Base-by-base conservation (phyloP, 164 flowering plant species). In the Stephania japonica region DNA sequence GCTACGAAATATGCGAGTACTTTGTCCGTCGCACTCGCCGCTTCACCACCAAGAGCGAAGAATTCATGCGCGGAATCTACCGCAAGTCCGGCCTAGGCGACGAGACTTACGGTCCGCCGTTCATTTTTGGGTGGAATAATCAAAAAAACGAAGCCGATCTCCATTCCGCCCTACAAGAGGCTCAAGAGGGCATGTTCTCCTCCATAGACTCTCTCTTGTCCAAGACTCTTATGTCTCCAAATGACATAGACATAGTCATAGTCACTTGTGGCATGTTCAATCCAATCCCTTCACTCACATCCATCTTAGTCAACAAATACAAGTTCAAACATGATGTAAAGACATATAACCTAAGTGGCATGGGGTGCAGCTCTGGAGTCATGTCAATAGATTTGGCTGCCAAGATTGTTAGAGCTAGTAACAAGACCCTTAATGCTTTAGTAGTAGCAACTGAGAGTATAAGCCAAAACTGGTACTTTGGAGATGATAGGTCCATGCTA, bases 341-440 rank as follows among this genome's bases (percentile, higher is more conserved):
- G 66, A 79, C 86, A 8, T 89, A 72, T 67, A 85, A 87, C 75
- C 77, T 87, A 1, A 79, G 83, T 25, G 90, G 92, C n/a, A 89
- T 87, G 90, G 90, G 89, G 0, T 87, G 92, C 72, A 84, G 90
- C 70, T 80, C 88, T 0, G 88, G 92, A 13, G 81, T 80, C 9
- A 26, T 83, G 25, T 41, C 88, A 8, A 75, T 86, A 0, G 92
- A 89, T 69, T 70, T 85, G 14, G 89, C 87, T 27, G 81, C 83
- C 25, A 79, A 77, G 43, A 63, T 86, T 65, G 65, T 88, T 11
- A 75, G 82, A 16, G 68, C 73, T 0, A 32, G 62, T 49, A 75
- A 72, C 1, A 70, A 72, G 14, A 44, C 76, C 59, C 76, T 68
- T 11, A 77, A 84, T 74, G 90, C 83, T 42, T 81, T 88, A 6